Conservation (phyloP, 1,139 yeast species). For the Yamadazyma diddensiae region DNA sequence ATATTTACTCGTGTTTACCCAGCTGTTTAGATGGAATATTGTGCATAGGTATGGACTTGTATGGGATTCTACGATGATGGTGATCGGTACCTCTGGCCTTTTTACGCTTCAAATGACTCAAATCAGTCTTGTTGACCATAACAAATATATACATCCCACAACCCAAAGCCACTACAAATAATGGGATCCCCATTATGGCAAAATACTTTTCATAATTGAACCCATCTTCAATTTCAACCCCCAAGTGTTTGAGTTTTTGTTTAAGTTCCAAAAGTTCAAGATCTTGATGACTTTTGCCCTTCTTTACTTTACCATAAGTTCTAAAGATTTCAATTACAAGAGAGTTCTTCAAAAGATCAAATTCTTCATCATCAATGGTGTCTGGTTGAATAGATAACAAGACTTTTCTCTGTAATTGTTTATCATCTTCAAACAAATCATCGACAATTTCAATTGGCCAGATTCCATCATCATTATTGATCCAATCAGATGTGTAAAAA, state of each 20-base stretch:
- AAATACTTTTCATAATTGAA: slow-evolving; percentile 66
- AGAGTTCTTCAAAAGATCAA: slow-evolving; percentile 49
- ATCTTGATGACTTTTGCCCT: slow-evolving; percentile 31
- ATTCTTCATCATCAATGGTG: slow-evolving; percentile 60
- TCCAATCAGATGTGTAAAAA: slow-evolving; percentile 71
- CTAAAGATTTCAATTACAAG: slow-evolving; percentile 54
- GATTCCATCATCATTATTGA: slow-evolving; percentile 61
- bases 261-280: slow-evolving; percentile 43
- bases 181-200: slow-evolving; percentile 67
- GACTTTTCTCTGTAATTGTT: slow-evolving; percentile 47
- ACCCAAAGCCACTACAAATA: slow-evolving; percentile 59
- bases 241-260: slow-evolving; percentile 25
- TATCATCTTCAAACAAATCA: slow-evolving; percentile 50
- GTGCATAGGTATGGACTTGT: slow-evolving; percentile 16
- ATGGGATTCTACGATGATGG: slow-evolving; percentile 31
- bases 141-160: slow-evolving; percentile 65
- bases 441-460: slow-evolving; percentile 57
- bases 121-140: slow-evolving; percentile 49
- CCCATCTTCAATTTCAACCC: slow-evolving; percentile 52
- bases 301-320: slow-evolving; percentile 14
- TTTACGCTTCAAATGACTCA: slow-evolving; percentile 44
- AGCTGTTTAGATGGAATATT: slow-evolving; percentile 14
- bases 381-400: slow-evolving; percentile 72
- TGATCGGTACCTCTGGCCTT: slow-evolving; percentile 44
- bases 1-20: slow-evolving; percentile 11